phyloP scores from a whole-genome alignment of 805 yeast genomes.

The Starmerella sp. region DNA sequence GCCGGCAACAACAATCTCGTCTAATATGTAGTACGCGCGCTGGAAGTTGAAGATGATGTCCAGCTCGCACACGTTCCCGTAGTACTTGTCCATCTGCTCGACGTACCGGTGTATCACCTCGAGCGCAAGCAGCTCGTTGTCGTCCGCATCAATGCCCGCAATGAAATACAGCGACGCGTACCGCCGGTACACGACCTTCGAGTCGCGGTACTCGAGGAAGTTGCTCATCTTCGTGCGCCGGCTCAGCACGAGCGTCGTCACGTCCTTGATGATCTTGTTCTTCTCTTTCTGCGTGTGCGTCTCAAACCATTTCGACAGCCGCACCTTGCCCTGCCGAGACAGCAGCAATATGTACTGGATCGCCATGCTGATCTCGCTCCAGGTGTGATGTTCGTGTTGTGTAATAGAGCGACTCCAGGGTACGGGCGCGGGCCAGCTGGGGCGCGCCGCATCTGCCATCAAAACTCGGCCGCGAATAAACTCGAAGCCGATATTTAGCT shows the following conservation, averaged over 20 bases:
- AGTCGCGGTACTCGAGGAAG: conserved; percentile 73
- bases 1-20: conserved; percentile 84
- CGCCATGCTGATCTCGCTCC: conserved; percentile 37
- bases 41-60: conserved; percentile 94
- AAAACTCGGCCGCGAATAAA: no score
- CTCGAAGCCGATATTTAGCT: no score
- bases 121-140: conserved; percentile 74
- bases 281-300: conserved; percentile 78
- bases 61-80: conserved; percentile 91
- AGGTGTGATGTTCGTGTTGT: neutral
- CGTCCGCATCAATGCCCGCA: conserved; percentile 70
- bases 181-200: conserved; percentile 78
- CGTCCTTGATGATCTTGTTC: conserved; percentile 68
- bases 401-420: neutral
- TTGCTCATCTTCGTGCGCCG: conserved; percentile 93
- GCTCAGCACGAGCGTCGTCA: conserved; percentile 72
- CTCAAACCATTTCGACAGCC: conserved; percentile 88
- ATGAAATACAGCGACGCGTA: conserved; percentile 89
- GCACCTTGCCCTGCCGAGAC: conserved; percentile 89
- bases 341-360: conserved; percentile 69
- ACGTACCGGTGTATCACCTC: conserved; percentile 88
- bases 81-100: conserved; percentile 91
- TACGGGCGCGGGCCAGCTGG: neutral
- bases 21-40: conserved; percentile 83
- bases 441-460: no score